Percentiles rank a stretch among this genome's conserved stretches.
phyloP scores from a whole-genome alignment of 2,329 filamentous ascomycete species.

The Chalaropsis ovoidea region DNA sequence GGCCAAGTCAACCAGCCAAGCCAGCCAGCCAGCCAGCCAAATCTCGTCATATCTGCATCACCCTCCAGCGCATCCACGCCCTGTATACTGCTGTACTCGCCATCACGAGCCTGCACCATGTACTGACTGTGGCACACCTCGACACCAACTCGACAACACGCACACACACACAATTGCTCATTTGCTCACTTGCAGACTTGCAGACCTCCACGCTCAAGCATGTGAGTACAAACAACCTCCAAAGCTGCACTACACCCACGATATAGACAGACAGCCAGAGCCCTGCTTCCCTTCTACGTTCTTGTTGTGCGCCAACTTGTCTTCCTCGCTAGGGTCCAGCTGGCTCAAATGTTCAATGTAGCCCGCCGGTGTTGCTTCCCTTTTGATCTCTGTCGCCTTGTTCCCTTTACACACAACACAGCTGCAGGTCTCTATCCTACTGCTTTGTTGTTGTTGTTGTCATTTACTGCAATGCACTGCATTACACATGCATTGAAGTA shows the following conservation, averaged over 20 bases:
- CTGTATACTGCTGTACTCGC: no score
- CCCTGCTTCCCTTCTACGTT: no score
- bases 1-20: background rate
- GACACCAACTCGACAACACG: background rate
- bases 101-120: no score
- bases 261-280: no score
- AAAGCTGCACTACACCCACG: no score
- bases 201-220: no score
- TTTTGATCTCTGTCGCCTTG: constrained; percentile 9
- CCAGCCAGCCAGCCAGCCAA: background rate
- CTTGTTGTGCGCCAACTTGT: background rate
- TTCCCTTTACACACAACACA: constrained; percentile 15
- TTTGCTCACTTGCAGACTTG: no score
- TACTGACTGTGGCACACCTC: background rate
- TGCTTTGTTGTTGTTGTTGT: background rate
- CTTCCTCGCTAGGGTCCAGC: background rate
- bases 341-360: no score
- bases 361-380: background rate
- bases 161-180: background rate
- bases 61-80: no score
- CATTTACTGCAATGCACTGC: background rate
- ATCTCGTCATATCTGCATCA: background rate
- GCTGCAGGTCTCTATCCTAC: background rate
- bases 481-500: background rate
- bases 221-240: no score